Evolutionary conservation across 805 yeast genomes (phyloP).

Genomic region (Sugiyamaella qingdaonensis): DNA sequence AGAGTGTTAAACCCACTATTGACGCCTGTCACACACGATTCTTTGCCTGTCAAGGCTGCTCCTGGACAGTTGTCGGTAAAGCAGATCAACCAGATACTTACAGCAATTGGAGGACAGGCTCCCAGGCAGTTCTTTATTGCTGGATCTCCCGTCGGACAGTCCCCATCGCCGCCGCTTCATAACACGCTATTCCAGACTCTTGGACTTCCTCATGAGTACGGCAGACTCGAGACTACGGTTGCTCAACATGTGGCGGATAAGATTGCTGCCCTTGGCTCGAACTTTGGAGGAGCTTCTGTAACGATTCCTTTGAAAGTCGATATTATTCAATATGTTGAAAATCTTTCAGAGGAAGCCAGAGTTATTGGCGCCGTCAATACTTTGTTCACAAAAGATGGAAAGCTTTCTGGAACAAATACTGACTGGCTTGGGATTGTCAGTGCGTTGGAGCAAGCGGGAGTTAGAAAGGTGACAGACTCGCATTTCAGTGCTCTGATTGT

Average conservation of each 20-base stretch:
- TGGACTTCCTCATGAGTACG: constrained; percentile 73
- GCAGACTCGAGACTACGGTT: constrained; percentile 60
- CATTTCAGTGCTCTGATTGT: constrained; percentile 62
- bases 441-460: constrained; percentile 59
- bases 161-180: constrained; percentile 86
- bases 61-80: constrained; percentile 71
- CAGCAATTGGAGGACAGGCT: constrained; percentile 59
- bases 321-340: constrained; percentile 61
- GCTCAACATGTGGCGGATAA: constrained; percentile 52
- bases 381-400: constrained; percentile 49
- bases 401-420: constrained; percentile 81
- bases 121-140: constrained; percentile 63
- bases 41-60: constrained; percentile 67
- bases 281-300: constrained; percentile 91
- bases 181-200: constrained; percentile 69
- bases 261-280: constrained; percentile 41
- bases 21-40: constrained; percentile 79
- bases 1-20: constrained; percentile 68
- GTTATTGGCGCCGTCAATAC: constrained; percentile 95
- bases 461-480: constrained; percentile 26
- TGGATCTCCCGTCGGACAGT: constrained; percentile 80
- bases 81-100: constrained; percentile 55
- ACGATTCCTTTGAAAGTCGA: constrained; percentile 91
- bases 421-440: constrained; percentile 89
- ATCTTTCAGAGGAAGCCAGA: constrained; percentile 69